Evolutionary conservation across 1,284 basidiomycete genomes (phyloP), one percentile per base, ranked within the genome.

Genomic region (Apiotrichum laibachii): DNA sequence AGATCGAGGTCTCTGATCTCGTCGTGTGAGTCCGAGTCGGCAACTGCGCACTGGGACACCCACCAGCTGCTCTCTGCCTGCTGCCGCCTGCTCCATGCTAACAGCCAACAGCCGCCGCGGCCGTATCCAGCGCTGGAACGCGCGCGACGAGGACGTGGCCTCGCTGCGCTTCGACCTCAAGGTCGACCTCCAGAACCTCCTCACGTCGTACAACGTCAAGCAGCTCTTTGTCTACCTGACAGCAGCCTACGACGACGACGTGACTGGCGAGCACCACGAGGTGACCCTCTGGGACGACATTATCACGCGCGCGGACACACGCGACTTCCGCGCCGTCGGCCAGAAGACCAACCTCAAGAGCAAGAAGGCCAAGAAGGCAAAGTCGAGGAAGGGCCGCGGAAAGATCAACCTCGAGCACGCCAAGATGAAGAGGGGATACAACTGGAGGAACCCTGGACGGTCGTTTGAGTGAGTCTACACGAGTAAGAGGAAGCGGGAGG

Each of bases 271-370:
- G 47, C 16, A 34, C 18, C 76, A 79, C 66, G 71, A 74, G n/a
- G 72, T 79, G 16, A 77, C 78, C 15, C 61, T 80, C 6, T 80
- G 79, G 79, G 79, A 80, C 60, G 65, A 72, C 55, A 78, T 79
- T 59, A 67, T 80, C 31, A 70, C 68, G 19, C 60, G 75, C 47
- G 67, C 55, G 2, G 71, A 74, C 31, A 62, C 64, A 33, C 55
- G 64, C 44, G 75, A 77, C 61, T 68, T 77, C 34, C 58, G 75
- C 43, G 67, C 75, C 11, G 71, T 72, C 37, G 68, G 64, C 34
- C 43, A 44, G 12, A 56, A 52, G 42, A 54, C 56, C n/a, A 35
- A 35, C 50, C 51, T 22, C n/a, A 55, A 52, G 19, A 50, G 15
- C 13, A 57, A 57, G 11, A 53, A 49, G 45, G 43, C 22, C 37